A percentile compares a stretch with the other conserved stretches of the same genome.
These are phyloP conservation scores for Elsinoe fawcettii DNA, from an alignment of 2,329 filamentous ascomycete species.

Conservation along the genomic window DNA sequence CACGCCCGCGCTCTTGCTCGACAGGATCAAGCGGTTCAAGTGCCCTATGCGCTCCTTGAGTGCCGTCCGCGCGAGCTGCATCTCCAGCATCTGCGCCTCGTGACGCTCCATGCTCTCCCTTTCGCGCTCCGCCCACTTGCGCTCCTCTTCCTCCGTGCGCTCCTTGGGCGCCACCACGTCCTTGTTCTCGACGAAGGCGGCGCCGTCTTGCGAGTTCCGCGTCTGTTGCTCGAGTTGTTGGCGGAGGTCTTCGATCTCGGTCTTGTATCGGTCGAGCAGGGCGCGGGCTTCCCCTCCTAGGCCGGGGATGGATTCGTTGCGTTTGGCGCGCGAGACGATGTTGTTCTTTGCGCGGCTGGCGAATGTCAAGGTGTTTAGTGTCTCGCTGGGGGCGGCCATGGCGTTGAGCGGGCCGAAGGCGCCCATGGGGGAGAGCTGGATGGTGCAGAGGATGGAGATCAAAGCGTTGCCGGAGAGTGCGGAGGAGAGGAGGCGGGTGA, in stretches of 20 bases:
- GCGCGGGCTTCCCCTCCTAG: slow-evolving; percentile 76
- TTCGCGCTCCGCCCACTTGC: slow-evolving; percentile 61
- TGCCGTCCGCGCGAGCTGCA: slow-evolving; percentile 92
- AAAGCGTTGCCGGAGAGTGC: slow-evolving; percentile 88
- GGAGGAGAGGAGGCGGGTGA: slow-evolving; percentile 84
- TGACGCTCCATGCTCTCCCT: slow-evolving; percentile 78
- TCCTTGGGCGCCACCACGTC: slow-evolving; percentile 37
- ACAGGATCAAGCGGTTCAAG: slow-evolving; percentile 86
- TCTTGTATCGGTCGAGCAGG: slow-evolving; percentile 81
- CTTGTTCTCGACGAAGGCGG: not conserved
- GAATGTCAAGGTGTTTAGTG: slow-evolving; percentile 93
- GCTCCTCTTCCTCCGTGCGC: slow-evolving; percentile 60
- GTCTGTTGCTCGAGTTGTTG: slow-evolving; percentile 73
- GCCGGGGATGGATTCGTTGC: slow-evolving; percentile 73
- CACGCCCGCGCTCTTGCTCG: slow-evolving; percentile 90
- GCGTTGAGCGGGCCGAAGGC: slow-evolving; percentile 40
- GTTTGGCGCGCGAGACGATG: slow-evolving; percentile 94
- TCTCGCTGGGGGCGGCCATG: slow-evolving; percentile 69
- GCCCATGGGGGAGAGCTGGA: slow-evolving; percentile 74
- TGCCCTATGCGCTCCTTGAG: slow-evolving; percentile 97
- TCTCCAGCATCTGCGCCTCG: slow-evolving; percentile 96
- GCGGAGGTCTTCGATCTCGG: slow-evolving; percentile 81
- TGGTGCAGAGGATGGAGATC: slow-evolving; percentile 95
- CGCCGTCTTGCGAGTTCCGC: not conserved
- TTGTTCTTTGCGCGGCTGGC: slow-evolving; percentile 95